phyloP scores from a whole-genome alignment of 1,139 yeast species.

The Suhomyces panamericanus region DNA sequence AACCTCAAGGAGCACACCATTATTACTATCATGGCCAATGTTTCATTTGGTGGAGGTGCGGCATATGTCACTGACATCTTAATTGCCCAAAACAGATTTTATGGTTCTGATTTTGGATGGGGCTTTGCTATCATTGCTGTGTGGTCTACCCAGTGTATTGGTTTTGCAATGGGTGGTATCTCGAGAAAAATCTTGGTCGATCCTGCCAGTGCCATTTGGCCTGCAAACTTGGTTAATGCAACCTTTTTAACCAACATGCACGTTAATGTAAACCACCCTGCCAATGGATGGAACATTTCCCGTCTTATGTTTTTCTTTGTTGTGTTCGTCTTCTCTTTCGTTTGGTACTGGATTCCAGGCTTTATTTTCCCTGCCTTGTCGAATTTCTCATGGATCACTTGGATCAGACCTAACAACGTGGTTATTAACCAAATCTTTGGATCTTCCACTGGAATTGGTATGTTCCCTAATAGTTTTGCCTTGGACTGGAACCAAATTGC shows the following conservation, averaged over 20 bases:
- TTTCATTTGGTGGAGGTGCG: constrained; percentile 59
- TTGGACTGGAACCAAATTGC: constrained; percentile 49
- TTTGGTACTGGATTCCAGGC: constrained; percentile 48
- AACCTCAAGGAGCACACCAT: constrained; percentile 66
- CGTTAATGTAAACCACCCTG: constrained; percentile 58
- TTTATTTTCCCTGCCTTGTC: constrained; percentile 27
- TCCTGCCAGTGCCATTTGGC: constrained; percentile 71
- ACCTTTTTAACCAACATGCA: constrained; percentile 61
- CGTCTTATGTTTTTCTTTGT: constrained; percentile 35
- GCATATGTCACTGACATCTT: constrained; percentile 64
- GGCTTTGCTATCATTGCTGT: constrained; percentile 54
- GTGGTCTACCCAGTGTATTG: constrained; percentile 60
- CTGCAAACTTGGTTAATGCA: constrained; percentile 51
- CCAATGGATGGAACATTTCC: constrained; percentile 42
- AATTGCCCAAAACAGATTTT: constrained; percentile 54
- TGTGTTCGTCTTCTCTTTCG: constrained; percentile 30
- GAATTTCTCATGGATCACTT: constrained; percentile 31
- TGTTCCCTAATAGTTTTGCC: constrained; percentile 51
- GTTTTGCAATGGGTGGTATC: constrained; percentile 67
- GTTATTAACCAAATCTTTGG: constrained; percentile 65
- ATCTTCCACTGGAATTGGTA: constrained; percentile 58
- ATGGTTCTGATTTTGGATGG: constrained; percentile 48
- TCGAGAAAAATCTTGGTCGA: constrained; percentile 57
- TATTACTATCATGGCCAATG: constrained; percentile 61
- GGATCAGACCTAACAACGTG: constrained; percentile 39